These are phyloP conservation scores for Dichotomocladium elegans DNA, from an alignment of 371 early-diverging fungal genomes.

Conservation along the genomic window DNA sequence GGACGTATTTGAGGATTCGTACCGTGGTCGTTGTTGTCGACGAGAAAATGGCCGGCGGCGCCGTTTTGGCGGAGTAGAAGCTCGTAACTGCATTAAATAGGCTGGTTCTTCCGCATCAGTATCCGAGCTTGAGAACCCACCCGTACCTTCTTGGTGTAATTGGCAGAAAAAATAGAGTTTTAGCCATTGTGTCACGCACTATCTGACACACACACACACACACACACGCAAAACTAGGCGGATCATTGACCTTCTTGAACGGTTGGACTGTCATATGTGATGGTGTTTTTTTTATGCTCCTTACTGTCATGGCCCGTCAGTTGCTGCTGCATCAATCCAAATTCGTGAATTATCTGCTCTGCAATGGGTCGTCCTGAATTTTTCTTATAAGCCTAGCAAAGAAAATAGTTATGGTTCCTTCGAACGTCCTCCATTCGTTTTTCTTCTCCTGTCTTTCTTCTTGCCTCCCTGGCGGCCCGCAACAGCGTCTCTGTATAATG, in stretches of 20 bases:
- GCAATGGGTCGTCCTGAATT: slow-evolving; percentile 13
- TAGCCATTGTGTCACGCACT: too few species aligned
- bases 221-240: not conserved
- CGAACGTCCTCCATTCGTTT: too few species aligned
- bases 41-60: not conserved
- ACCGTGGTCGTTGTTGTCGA: slow-evolving; percentile 3
- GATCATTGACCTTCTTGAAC: not conserved
- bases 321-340: slow-evolving; percentile 23
- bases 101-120: slow-evolving; percentile 27
- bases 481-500: slow-evolving; percentile 25
- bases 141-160: not conserved
- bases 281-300: slow-evolving; percentile 1
- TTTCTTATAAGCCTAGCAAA: slow-evolving; percentile 11
- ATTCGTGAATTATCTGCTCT: slow-evolving; percentile 33
- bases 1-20: not conserved
- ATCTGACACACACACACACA: too few species aligned
- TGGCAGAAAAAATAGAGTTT: too few species aligned
- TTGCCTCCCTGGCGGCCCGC: slow-evolving; percentile 23
- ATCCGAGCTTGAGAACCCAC: not conserved
- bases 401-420: not conserved
- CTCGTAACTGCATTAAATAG: slow-evolving; percentile 18
- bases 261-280: slow-evolving; percentile 14
- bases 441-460: not conserved
- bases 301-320: slow-evolving; percentile 22
- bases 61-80: not conserved